Conservation (phyloP, 2,329 filamentous ascomycete genomes). For the Immersiporthe knoxdaviesiana region DNA sequence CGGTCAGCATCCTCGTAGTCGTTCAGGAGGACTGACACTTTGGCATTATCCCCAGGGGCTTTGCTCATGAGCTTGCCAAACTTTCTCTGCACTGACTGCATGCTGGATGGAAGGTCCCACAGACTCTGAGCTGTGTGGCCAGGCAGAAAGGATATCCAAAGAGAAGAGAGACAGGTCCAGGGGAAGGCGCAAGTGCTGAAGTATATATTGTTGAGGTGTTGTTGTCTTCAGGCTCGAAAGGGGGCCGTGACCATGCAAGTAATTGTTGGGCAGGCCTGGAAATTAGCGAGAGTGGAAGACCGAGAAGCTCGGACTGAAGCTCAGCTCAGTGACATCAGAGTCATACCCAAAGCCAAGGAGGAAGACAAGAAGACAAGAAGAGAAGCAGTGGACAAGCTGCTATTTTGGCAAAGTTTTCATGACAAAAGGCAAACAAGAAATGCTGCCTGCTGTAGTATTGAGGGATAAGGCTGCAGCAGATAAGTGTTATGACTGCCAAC, state of each 20-base stretch:
- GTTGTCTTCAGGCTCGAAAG: not conserved
- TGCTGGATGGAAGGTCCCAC: conserved; percentile 41
- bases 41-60: conserved; percentile 73
- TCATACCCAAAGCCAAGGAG: not conserved
- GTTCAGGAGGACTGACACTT: conserved; percentile 73
- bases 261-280: not conserved
- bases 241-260: conserved; percentile 7
- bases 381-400: not conserved
- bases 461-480: not conserved
- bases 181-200: not conserved
- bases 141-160: not conserved
- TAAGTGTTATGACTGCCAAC: no score
- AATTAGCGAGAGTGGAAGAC: conserved; percentile 18
- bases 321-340: conserved; percentile 16
- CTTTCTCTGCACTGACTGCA: conserved; percentile 75
- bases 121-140: not conserved
- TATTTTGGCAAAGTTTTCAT: no score
- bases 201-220: not conserved
- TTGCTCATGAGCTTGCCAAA: conserved; percentile 73
- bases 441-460: not conserved
- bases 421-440: not conserved
- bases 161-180: not conserved
- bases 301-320: conserved; percentile 5
- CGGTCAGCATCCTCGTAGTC: conserved; percentile 82
- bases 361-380: not conserved